A percentile compares a stretch with the other conserved stretches of the same genome.
phyloP scores from a whole-genome alignment of 352 stramenopile species.

The Pythium pyrilobum region DNA sequence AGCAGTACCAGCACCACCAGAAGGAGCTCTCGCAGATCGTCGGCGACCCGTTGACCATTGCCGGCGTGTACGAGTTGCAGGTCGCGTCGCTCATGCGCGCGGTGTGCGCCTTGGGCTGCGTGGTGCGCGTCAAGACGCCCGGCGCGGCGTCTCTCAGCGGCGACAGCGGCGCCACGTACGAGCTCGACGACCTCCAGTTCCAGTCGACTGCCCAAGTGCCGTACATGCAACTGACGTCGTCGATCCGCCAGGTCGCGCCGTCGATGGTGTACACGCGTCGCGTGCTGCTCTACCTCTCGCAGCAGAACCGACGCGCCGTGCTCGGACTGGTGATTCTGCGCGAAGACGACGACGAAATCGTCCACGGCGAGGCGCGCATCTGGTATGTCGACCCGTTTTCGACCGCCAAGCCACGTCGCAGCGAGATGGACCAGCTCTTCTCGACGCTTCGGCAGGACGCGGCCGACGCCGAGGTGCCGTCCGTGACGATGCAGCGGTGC shows the following conservation, averaged over 20 bases:
- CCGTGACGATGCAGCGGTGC: slow-evolving; percentile 37
- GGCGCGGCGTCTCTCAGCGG: not conserved
- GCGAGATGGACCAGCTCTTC: slow-evolving; percentile 51
- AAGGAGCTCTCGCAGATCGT: slow-evolving; percentile 82
- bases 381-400: slow-evolving; percentile 74
- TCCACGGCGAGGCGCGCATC: slow-evolving; percentile 37
- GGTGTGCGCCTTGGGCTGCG: slow-evolving; percentile 90
- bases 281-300: slow-evolving; percentile 65
- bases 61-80: slow-evolving; percentile 92
- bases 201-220: slow-evolving; percentile 59
- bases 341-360: slow-evolving; percentile 26
- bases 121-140: slow-evolving; percentile 43
- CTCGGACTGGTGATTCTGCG: slow-evolving; percentile 42
- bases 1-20: slow-evolving; percentile 65
- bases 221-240: slow-evolving; percentile 48
- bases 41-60: slow-evolving; percentile 59
- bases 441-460: slow-evolving; percentile 39
- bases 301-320: slow-evolving; percentile 63
- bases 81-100: slow-evolving; percentile 87
- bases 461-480: slow-evolving; percentile 20
- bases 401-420: slow-evolving; percentile 35
- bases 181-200: slow-evolving; percentile 67
- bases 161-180: slow-evolving; percentile 32
- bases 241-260: not conserved
- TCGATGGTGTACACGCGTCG: slow-evolving; percentile 26